phyloP scores from a whole-genome alignment of 2,329 filamentous ascomycete genomes.

The Epichloe brachyelytri region DNA sequence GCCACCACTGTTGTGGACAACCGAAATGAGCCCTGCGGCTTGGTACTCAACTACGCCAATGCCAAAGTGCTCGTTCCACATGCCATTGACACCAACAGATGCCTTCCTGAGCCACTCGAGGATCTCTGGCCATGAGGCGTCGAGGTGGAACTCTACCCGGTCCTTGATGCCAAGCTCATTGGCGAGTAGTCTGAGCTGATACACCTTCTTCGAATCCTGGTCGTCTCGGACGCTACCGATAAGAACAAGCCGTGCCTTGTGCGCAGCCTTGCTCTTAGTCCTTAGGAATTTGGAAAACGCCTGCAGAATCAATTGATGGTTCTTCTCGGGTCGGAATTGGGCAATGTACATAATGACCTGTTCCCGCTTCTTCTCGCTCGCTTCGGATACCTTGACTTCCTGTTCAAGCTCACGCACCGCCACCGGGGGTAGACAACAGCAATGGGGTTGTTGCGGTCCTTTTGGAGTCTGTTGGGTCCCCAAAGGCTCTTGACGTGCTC shows the following conservation, averaged over 20 bases:
- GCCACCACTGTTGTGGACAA: slow-evolving; percentile 87
- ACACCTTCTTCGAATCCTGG: slow-evolving; percentile 68
- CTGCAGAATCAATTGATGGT: slow-evolving; percentile 74
- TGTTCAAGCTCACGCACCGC: slow-evolving; percentile 74
- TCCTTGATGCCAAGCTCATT: slow-evolving; percentile 80
- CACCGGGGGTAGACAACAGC: slow-evolving; percentile 84
- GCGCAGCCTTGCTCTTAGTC: slow-evolving; percentile 34
- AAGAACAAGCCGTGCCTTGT: slow-evolving; percentile 58
- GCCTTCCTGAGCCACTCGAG: slow-evolving; percentile 64
- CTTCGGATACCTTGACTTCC: slow-evolving; percentile 56
- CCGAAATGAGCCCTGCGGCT: slow-evolving; percentile 80
- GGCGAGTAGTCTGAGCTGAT: slow-evolving; percentile 72
- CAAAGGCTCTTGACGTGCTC: slow-evolving; percentile 70
- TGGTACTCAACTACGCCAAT: slow-evolving; percentile 98
- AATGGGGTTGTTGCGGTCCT: slow-evolving; percentile 40
- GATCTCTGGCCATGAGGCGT: slow-evolving; percentile 81
- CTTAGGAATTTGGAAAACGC: slow-evolving; percentile 70
- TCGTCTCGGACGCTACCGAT: slow-evolving; percentile 88
- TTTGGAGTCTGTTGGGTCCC: slow-evolving; percentile 43
- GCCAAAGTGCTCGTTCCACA: slow-evolving; percentile 99
- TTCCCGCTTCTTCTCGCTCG: slow-evolving; percentile 56
- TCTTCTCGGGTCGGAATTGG: slow-evolving; percentile 95
- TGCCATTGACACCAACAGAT: slow-evolving; percentile 85
- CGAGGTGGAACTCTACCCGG: slow-evolving; percentile 73
- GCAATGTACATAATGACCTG: slow-evolving; percentile 81